Conservation (phyloP, 768 basidiomycete species). For the Kwoniella newhampshirensis region DNA sequence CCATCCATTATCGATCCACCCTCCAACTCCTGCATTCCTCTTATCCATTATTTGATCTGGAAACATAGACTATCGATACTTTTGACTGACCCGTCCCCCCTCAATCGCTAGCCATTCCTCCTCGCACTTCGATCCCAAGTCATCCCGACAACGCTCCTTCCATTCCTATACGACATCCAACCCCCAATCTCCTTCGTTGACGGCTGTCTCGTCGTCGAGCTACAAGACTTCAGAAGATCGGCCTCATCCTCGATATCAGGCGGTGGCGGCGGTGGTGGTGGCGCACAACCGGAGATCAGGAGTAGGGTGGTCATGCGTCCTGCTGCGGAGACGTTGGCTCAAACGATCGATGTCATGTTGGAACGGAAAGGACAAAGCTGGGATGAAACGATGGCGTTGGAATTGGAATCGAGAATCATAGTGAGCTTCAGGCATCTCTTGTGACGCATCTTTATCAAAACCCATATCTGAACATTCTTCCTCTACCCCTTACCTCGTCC, state of each 20-base stretch:
- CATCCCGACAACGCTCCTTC: slow-evolving; percentile 53
- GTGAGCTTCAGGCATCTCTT: too few species aligned
- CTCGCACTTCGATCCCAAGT: slow-evolving; percentile 54
- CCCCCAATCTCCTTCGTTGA: slow-evolving; percentile 38
- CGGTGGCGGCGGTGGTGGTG: too few species aligned
- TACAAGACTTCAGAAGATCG: slow-evolving; percentile 54
- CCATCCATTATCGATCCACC: not conserved
- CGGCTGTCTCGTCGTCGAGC: slow-evolving; percentile 56
- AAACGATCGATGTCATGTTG: slow-evolving; percentile 43
- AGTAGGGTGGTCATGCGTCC: slow-evolving; percentile 44
- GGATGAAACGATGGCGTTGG: slow-evolving; percentile 53
- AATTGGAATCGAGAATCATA: slow-evolving; percentile 55
- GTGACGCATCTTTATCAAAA: not conserved
- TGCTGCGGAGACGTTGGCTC: slow-evolving; percentile 38
- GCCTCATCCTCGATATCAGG: not conserved
- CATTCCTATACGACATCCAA: slow-evolving; percentile 49
- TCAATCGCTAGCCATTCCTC: slow-evolving; percentile 53
- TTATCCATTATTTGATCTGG: not conserved
- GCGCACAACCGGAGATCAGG: slow-evolving; percentile 15
- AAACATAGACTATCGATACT: not conserved
- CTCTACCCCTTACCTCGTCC: not conserved
- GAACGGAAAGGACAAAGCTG: slow-evolving; percentile 40
- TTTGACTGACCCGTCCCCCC: not conserved
- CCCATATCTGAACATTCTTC: not conserved
- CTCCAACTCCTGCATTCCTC: not conserved